Percentiles rank a stretch among this genome's conserved stretches.
These are phyloP conservation scores for Musa balbisiana DNA, from an alignment of 202 grass and related monocot species.

Conservation along the genomic window DNA sequence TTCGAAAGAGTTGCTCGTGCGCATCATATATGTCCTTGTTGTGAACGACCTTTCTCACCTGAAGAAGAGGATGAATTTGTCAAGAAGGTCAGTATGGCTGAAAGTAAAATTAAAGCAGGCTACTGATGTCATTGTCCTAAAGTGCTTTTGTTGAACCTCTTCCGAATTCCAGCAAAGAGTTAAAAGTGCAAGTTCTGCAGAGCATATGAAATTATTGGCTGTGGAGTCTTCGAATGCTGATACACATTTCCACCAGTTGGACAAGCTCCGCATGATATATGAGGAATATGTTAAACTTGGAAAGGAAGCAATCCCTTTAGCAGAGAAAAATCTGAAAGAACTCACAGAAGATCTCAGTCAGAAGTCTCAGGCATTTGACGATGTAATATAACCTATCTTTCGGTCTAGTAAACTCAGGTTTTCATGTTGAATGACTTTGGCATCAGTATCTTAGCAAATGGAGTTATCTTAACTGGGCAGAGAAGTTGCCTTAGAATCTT, in stretches of 20 bases:
- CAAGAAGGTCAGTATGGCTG: conserved; percentile 46
- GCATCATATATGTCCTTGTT: conserved; percentile 75
- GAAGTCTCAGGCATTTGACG: conserved; percentile 61
- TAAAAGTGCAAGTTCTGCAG: conserved; percentile 48
- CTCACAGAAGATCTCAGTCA: conserved; percentile 56
- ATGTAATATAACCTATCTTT: conserved; percentile 46
- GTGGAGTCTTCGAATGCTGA: conserved; percentile 57
- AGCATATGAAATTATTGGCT: conserved; percentile 51
- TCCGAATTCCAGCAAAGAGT: conserved; percentile 65
- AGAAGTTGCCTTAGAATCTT: background rate
- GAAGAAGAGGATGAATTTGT: conserved; percentile 83
- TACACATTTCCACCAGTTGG: conserved; percentile 59
- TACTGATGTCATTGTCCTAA: conserved; percentile 13
- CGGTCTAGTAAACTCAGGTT: background rate
- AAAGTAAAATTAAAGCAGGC: conserved; percentile 1
- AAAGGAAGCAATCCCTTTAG: conserved; percentile 65
- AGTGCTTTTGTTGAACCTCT: conserved; percentile 30
- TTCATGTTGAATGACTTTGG: background rate
- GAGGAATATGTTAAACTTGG: conserved; percentile 66
- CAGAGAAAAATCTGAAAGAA: conserved; percentile 72
- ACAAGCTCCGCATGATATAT: conserved; percentile 60
- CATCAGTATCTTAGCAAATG: background rate
- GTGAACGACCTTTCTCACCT: conserved; percentile 79
- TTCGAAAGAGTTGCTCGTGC: conserved; percentile 73
- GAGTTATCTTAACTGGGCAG: background rate